Base-by-base conservation (phyloP, 768 basidiomycete genomes). In the Calvatia gigantea region DNA sequence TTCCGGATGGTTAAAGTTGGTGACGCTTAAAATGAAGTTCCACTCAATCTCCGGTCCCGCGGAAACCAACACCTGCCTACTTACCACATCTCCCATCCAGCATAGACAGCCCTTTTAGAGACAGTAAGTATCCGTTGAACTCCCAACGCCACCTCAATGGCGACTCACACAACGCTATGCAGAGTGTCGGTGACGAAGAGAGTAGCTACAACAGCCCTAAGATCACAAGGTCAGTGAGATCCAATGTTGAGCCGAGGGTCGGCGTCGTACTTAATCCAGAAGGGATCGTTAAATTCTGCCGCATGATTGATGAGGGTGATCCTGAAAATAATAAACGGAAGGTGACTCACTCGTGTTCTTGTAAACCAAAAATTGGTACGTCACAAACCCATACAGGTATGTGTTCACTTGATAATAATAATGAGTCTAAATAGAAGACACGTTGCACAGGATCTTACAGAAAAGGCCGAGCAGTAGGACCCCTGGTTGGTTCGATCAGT, bases 241-340 rank as follows among this genome's bases (percentile, higher is more conserved):
- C 25, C 37, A 35, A 38, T 17, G 12, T 21, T 38, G 15, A 31
- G 8, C 11, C 15, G 19, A 9, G 11, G 7, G 19, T 6, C 27
- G 12, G 33, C 12, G 15, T 32, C 61, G 6, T 48, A 73, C 71
- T 65, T 70, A 57, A 73, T 69, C 63, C 70, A 66, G 12, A 58
- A 49, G 17, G 68, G 68, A 58, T 73, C 72, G 45, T 70, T 69
- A 65, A 73, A 73, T 55, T 69, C 71, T 72, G 45, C 25, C 42
- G 31, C 29, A 23, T 11, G 37, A 5, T 21, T 23, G 41, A 23
- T 42, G 19, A 46, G 41, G 29, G n/a, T 38, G 48, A 50, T 52
- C 42, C 60, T 66, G 56, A 32, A 19, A 25, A 33, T 31, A 23
- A 15, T 9, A 57, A 8, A 14, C 5, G 15, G 44, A 57, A 42